A percentile compares a stretch with the other conserved stretches of the same genome.
These are phyloP conservation scores for Meredithiella fracta DNA, from an alignment of 2,329 filamentous ascomycete genomes.

Conservation along the genomic window DNA sequence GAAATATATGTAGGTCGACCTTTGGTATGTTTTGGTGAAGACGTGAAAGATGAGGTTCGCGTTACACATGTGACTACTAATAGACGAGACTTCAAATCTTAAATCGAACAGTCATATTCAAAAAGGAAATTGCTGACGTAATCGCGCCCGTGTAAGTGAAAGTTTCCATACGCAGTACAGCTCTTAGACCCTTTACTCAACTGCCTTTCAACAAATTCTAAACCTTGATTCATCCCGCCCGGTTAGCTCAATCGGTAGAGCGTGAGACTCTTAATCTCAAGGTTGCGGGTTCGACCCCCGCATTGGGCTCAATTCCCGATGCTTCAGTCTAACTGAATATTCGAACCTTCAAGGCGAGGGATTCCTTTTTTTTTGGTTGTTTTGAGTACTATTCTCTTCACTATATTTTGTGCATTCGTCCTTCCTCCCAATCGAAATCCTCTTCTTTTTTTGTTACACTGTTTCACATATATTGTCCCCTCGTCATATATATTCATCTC, in stretches of 20 bases:
- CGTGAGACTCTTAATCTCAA: conserved; percentile 50
- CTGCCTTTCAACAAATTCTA: neutral
- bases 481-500: neutral
- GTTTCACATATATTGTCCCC: too few relatives aligned
- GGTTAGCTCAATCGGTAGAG: conserved; percentile 57
- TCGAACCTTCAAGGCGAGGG: neutral
- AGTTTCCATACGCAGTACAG: too few relatives aligned
- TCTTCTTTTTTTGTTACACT: neutral
- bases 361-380: neutral
- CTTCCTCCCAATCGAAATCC: neutral
- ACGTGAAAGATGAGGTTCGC: too few relatives aligned
- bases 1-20: too few relatives aligned
- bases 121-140: too few relatives aligned
- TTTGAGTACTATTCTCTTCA: neutral
- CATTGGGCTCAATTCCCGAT: conserved; percentile 17
- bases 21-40: too few relatives aligned
- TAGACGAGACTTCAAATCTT: neutral
- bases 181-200: neutral
- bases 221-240: conserved; percentile 21
- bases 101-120: too few relatives aligned
- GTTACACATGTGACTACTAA: too few relatives aligned
- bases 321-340: conserved; percentile 12
- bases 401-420: neutral
- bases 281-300: conserved; percentile 27
- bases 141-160: too few relatives aligned